Conservation (phyloP, 2,329 filamentous ascomycete species). For the Stagonosporopsis vannaccii region DNA sequence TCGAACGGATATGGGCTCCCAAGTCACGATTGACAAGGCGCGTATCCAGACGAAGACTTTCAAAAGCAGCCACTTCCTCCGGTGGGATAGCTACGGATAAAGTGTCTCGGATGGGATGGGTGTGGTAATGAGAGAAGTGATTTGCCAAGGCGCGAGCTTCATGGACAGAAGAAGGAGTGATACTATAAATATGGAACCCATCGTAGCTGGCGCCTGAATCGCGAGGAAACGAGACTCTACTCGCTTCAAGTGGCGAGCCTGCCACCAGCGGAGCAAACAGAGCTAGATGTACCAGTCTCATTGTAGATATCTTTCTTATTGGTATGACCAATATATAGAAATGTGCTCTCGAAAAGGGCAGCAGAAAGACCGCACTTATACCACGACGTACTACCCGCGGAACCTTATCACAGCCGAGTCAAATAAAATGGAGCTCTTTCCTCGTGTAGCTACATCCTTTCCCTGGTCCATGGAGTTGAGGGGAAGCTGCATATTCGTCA, state of each 20-base stretch:
- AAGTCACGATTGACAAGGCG: slow-evolving; percentile 55
- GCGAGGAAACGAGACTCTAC: slow-evolving; percentile 1
- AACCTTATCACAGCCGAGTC: neutral
- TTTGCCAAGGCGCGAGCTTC: slow-evolving; percentile 24
- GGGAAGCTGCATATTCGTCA: slow-evolving; percentile 23
- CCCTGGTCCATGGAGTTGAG: slow-evolving; percentile 6
- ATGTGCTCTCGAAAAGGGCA: neutral
- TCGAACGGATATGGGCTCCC: slow-evolving; percentile 50
- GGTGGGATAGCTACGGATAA: slow-evolving; percentile 50
- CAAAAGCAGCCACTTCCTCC: slow-evolving; percentile 48
- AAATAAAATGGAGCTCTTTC: neutral
- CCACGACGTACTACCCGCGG: neutral
- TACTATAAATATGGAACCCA: slow-evolving; percentile 29
- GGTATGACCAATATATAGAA: neutral
- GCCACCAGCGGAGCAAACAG: slow-evolving; percentile 22
- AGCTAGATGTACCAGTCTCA: slow-evolving; percentile 20
- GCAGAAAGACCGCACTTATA: neutral
- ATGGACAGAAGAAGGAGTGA: slow-evolving; percentile 23
- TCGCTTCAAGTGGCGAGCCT: slow-evolving; percentile 18
- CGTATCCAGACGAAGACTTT: slow-evolving; percentile 45
- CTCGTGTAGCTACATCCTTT: neutral
- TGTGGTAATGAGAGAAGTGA: slow-evolving; percentile 29
- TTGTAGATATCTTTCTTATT: slow-evolving; percentile 1
- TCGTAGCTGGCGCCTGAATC: slow-evolving; percentile 22
- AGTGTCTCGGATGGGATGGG: slow-evolving; percentile 29